Percentiles rank a stretch among this genome's conserved stretches.
Evolutionary conservation across 139 green algal species (phyloP).

Genomic region (Picochlorum sp.): DNA sequence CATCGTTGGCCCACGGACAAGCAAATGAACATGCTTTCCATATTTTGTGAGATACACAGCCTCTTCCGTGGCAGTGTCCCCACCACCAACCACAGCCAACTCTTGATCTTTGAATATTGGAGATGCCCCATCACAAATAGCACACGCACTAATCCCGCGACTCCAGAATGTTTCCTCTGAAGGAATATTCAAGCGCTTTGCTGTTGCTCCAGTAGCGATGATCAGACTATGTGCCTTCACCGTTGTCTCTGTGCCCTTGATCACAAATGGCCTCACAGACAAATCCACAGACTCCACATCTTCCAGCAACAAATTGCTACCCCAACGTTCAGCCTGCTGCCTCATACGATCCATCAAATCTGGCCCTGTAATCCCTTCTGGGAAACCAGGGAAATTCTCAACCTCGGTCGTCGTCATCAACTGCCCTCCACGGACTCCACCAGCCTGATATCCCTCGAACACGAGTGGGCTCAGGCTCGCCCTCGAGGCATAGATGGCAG

Average conservation of each 20-base stretch:
- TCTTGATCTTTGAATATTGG: slow-evolving; percentile 72
- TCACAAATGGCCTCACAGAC: slow-evolving; percentile 57
- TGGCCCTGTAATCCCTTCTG: slow-evolving; percentile 91
- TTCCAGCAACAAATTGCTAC: slow-evolving; percentile 78
- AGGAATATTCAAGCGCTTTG: slow-evolving; percentile 76
- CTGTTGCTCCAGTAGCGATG: slow-evolving; percentile 91
- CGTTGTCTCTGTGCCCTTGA: slow-evolving; percentile 59
- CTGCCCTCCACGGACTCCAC: slow-evolving; percentile 84
- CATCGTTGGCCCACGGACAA: slow-evolving; percentile 75
- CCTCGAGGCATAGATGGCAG: slow-evolving; percentile 85
- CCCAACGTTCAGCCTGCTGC: slow-evolving; percentile 91
- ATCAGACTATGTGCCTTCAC: slow-evolving; percentile 78
- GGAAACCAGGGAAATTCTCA: slow-evolving; percentile 92
- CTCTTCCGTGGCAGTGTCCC: slow-evolving; percentile 93
- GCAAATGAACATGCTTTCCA: slow-evolving; percentile 79
- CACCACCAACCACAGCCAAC: slow-evolving; percentile 92
- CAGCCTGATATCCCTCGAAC: slow-evolving; percentile 84
- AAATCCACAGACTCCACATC: slow-evolving; percentile 91
- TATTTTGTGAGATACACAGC: slow-evolving; percentile 98
- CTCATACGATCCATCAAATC: slow-evolving; percentile 97
- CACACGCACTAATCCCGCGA: slow-evolving; percentile 67
- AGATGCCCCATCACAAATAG: slow-evolving; percentile 69
- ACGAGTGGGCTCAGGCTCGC: slow-evolving; percentile 89
- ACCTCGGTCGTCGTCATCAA: slow-evolving; percentile 95
- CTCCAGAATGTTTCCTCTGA: slow-evolving; percentile 85